Evolutionary conservation across 805 yeast genomes (phyloP).

Genomic region (Pichia manshurica): DNA sequence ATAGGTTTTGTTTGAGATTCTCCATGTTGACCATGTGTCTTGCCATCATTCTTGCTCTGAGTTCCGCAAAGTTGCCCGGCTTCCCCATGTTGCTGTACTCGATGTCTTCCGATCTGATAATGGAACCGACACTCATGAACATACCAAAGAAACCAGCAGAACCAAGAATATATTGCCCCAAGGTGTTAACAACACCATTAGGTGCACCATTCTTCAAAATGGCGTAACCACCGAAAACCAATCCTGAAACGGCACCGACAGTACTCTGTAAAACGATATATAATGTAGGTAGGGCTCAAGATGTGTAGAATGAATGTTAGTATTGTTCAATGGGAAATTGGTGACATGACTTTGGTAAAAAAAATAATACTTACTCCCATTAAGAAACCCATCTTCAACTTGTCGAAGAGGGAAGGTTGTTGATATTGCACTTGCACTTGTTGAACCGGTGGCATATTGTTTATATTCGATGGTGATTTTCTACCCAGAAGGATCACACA

Average conservation of each 20-base stretch:
- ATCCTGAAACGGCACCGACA: constrained; percentile 92
- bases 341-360: no score
- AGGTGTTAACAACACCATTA: constrained; percentile 90
- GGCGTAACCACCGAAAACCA: constrained; percentile 89
- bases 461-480: no score
- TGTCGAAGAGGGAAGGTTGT: constrained; percentile 85
- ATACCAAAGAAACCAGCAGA: constrained; percentile 96
- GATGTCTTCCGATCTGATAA: constrained; percentile 67
- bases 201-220: constrained; percentile 96
- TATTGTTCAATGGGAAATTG: no score
- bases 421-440: constrained; percentile 56
- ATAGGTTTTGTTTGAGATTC: constrained; percentile 19
- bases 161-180: constrained; percentile 94
- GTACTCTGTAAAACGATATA: constrained; percentile 37
- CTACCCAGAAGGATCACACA: no score
- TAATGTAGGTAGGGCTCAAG: not conserved
- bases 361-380: constrained; percentile 64
- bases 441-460: constrained; percentile 58
- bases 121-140: constrained; percentile 94
- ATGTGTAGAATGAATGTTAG: constrained; percentile 13
- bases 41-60: constrained; percentile 40
- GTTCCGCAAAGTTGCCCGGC: constrained; percentile 31
- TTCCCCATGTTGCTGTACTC: constrained; percentile 21
- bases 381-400: constrained; percentile 96
- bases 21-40: constrained; percentile 32